Evolutionary conservation across 1,284 basidiomycete species (phyloP).

Genomic region (Sanghuangporus weigelae): DNA sequence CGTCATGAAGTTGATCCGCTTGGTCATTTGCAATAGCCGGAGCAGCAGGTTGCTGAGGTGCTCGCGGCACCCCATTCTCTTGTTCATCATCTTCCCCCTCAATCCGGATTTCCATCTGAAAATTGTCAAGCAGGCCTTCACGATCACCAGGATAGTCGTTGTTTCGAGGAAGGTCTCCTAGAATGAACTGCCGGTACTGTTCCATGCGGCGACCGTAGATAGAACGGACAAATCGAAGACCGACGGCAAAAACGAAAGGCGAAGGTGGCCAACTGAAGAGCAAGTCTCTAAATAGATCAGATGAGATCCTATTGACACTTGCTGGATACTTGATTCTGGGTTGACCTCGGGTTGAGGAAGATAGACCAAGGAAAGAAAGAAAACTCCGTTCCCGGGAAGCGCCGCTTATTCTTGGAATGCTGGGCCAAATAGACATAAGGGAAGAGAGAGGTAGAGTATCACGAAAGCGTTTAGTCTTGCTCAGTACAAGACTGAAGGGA

Average conservation of each 20-base stretch:
- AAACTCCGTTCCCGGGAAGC: background rate
- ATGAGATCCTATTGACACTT: constrained; percentile 19
- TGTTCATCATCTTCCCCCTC: background rate
- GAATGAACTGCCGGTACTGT: constrained; percentile 40
- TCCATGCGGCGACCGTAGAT: constrained; percentile 40
- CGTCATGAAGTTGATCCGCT: constrained; percentile 3
- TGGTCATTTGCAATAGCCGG: background rate
- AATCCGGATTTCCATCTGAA: constrained; percentile 10
- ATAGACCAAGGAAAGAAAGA: background rate
- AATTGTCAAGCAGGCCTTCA: constrained; percentile 26
- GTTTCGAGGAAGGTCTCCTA: constrained; percentile 31
- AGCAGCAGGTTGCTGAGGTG: background rate
- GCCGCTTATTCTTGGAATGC: constrained; percentile 37
- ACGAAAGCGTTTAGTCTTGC: constrained; percentile 46
- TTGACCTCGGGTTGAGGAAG: constrained; percentile 14
- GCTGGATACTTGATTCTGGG: background rate
- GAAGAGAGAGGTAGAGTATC: constrained; percentile 47
- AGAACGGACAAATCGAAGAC: constrained; percentile 44
- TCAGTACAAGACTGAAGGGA: constrained; percentile 49
- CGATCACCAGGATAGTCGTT: constrained; percentile 12
- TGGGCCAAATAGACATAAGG: constrained; percentile 60
- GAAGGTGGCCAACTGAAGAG: constrained; percentile 54
- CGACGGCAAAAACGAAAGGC: constrained; percentile 46
- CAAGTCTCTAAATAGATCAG: constrained; percentile 15
- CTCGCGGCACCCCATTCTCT: background rate